These are phyloP conservation scores for Aspergillus ochraceus DNA, from an alignment of 2,329 filamentous ascomycete genomes.

Conservation along the genomic window DNA sequence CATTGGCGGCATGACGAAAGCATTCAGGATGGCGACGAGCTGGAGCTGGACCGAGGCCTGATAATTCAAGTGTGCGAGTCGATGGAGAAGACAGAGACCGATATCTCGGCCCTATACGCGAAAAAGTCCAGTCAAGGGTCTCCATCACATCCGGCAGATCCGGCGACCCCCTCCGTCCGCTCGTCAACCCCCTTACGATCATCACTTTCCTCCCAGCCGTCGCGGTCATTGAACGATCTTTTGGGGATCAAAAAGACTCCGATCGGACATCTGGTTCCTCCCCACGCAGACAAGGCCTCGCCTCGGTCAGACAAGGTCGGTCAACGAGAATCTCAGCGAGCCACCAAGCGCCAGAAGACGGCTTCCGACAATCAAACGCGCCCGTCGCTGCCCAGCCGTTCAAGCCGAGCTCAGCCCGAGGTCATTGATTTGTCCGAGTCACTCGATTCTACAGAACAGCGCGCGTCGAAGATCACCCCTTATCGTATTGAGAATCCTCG, in stretches of 20 bases:
- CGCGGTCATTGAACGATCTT: conserved; percentile 61
- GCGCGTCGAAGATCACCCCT: background rate
- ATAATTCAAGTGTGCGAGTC: conserved; percentile 79
- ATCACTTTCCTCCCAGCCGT: conserved; percentile 43
- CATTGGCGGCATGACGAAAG: conserved; percentile 72
- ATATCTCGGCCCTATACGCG: conserved; percentile 72
- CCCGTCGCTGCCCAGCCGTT: conserved; percentile 7
- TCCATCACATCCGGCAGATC: conserved; percentile 26
- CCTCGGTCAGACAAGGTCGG: conserved; percentile 9
- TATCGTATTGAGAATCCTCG: background rate
- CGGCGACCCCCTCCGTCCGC: conserved; percentile 45
- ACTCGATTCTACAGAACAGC: background rate
- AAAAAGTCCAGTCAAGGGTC: conserved; percentile 55
- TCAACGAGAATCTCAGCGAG: conserved; percentile 21
- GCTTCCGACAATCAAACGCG: conserved; percentile 15
- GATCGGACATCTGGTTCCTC: conserved; percentile 65
- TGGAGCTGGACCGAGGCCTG: conserved; percentile 73
- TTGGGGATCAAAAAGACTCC: conserved; percentile 66
- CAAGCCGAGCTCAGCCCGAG: conserved; percentile 4
- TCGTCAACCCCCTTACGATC: conserved; percentile 31
- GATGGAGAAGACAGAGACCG: conserved; percentile 71
- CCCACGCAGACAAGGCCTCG: conserved; percentile 55
- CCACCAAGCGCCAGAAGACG: conserved; percentile 35
- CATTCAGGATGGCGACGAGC: conserved; percentile 79
- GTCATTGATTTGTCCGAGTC: conserved; percentile 26